phyloP scores from a whole-genome alignment of 768 basidiomycete species.

The Mycena leptocephala region DNA sequence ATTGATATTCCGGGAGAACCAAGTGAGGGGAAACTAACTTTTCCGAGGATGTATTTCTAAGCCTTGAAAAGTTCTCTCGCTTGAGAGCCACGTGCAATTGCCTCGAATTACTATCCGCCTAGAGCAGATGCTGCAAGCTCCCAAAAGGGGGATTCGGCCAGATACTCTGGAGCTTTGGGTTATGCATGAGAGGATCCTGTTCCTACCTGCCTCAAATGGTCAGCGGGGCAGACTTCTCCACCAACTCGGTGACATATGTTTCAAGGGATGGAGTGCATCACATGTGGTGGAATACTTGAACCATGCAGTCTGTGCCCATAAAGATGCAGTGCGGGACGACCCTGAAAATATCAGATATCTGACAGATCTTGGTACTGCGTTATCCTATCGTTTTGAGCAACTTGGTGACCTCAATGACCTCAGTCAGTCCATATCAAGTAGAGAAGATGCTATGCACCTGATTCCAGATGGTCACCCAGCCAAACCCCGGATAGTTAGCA shows the following conservation, averaged over 20 bases:
- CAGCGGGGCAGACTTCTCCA: not conserved
- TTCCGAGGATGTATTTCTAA: not conserved
- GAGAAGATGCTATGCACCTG: too few species aligned
- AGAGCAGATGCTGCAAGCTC: not conserved
- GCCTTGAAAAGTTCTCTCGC: not conserved
- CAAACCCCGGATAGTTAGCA: too few species aligned
- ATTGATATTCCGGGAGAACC: not conserved
- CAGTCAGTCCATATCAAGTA: too few species aligned
- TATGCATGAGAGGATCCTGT: not conserved
- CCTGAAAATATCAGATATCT: too few species aligned
- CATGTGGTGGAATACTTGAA: not conserved
- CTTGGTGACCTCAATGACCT: too few species aligned
- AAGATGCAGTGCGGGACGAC: not conserved
- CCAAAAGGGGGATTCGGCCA: too few species aligned
- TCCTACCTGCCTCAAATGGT: not conserved
- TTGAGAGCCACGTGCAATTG: not conserved
- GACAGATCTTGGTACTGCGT: too few species aligned
- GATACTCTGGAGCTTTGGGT: not conserved
- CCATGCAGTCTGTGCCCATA: not conserved
- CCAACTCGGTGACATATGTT: not conserved
- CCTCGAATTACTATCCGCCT: not conserved
- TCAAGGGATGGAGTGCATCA: not conserved
- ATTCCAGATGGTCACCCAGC: too few species aligned
- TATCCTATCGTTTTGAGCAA: too few species aligned
- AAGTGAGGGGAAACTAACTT: not conserved